Evolutionary conservation across 345 rosid species (phyloP).

Genomic region (Balakata baccata): DNA sequence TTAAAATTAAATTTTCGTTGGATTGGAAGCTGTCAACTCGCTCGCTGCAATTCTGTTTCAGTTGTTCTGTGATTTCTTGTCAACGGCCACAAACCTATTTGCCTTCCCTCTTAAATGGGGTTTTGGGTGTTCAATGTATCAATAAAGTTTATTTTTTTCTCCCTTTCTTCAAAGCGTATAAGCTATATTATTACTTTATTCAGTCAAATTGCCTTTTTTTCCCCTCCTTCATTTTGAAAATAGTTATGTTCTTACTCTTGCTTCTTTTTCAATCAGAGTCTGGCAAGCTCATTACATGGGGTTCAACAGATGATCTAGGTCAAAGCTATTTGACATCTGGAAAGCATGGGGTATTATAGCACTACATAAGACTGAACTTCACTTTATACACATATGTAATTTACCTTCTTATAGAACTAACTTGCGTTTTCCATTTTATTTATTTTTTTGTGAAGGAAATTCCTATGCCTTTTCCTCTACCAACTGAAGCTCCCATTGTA

Average conservation of each 20-base stretch:
- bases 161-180: background rate
- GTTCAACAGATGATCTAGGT: slow-evolving; percentile 95
- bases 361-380: slow-evolving; percentile 10
- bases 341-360: slow-evolving; percentile 76
- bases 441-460: slow-evolving; percentile 52
- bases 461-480: slow-evolving; percentile 94
- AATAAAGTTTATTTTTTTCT: background rate
- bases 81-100: background rate
- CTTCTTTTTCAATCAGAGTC: slow-evolving; percentile 49
- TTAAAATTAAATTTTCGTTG: background rate
- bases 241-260: background rate
- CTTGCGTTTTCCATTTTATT: slow-evolving; percentile 6
- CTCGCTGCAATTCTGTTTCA: background rate
- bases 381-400: slow-evolving; percentile 4
- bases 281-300: slow-evolving; percentile 98
- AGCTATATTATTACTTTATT: background rate
- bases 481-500: slow-evolving; percentile 57
- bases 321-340: slow-evolving; percentile 97
- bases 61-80: background rate
- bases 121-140: background rate
- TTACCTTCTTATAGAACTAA: slow-evolving; percentile 4
- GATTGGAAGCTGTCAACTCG: background rate
- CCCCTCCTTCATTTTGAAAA: background rate
- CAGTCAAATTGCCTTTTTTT: background rate
- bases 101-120: background rate